A percentile compares a stretch with the other conserved stretches of the same genome.
Conservation (phyloP, 2,329 filamentous ascomycete species). For the Talaromyces sp. region DNA sequence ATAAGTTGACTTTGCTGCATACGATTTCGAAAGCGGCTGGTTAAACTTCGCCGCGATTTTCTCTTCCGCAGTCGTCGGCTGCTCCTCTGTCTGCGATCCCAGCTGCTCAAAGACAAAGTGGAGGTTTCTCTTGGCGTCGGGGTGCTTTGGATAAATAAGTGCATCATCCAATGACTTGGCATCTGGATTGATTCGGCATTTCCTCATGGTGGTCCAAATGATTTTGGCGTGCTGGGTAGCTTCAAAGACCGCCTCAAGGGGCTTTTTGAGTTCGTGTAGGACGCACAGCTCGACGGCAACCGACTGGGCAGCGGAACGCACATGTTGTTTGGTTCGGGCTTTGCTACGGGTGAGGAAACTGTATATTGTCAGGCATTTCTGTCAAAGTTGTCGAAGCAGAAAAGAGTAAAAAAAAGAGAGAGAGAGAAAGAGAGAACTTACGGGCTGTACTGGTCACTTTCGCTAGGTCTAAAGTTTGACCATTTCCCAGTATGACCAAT, state of each 20-base stretch:
- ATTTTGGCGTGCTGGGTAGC: constrained; percentile 23
- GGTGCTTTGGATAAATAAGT: constrained; percentile 25
- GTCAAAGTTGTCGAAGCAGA: too few relatives aligned
- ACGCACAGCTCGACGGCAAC: constrained; percentile 52
- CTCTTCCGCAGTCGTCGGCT: background rate
- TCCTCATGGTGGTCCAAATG: constrained; percentile 26
- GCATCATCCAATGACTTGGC: constrained; percentile 18
- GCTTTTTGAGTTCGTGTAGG: constrained; percentile 39
- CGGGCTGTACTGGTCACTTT: constrained; percentile 13
- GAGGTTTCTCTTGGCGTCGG: constrained; percentile 25
- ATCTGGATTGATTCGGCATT: constrained; percentile 25
- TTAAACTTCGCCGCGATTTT: background rate
- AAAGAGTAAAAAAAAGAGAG: too few relatives aligned
- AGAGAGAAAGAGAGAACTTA: constrained; percentile 21
- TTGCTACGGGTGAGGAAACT: constrained; percentile 34
- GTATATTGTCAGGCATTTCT: background rate
- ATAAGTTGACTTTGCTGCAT: background rate
- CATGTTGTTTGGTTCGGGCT: constrained; percentile 26
- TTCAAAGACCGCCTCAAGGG: constrained; percentile 27
- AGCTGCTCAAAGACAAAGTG: constrained; percentile 31
- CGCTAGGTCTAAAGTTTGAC: background rate
- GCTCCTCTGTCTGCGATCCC: constrained; percentile 10
- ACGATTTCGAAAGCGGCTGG: background rate
- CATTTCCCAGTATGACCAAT: background rate
- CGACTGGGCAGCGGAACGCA: constrained; percentile 45